Evolutionary conservation across 2,329 filamentous ascomycete species (phyloP).

Genomic region (Pseudocercospora fijiensis): DNA sequence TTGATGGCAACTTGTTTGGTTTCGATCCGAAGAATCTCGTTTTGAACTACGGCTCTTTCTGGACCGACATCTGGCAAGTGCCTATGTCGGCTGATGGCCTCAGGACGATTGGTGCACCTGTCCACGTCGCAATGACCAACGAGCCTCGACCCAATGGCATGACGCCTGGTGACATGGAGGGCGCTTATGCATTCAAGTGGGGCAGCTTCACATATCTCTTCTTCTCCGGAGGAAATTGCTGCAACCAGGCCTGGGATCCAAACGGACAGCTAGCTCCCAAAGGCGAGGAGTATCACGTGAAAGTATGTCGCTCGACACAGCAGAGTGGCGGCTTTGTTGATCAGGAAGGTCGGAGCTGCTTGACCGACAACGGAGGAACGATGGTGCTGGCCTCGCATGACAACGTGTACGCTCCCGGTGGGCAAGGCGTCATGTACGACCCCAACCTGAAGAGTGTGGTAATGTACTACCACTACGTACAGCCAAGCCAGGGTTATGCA

Average conservation of each 20-base stretch:
- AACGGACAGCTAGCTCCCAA: conserved; percentile 35
- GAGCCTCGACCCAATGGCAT: conserved; percentile 39
- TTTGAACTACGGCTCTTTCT: conserved; percentile 63
- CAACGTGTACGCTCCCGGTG: conserved; percentile 63
- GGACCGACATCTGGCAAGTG: conserved; percentile 63
- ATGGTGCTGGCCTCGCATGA: conserved; percentile 61
- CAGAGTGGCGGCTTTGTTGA: conserved; percentile 59
- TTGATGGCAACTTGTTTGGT: conserved; percentile 48
- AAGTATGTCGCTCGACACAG: conserved; percentile 57
- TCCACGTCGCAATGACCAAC: conserved; percentile 56
- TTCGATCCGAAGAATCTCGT: conserved; percentile 11
- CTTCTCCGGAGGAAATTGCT: conserved; percentile 42
- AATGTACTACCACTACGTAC: conserved; percentile 61
- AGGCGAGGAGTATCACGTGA: conserved; percentile 64
- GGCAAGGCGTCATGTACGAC: conserved; percentile 60
- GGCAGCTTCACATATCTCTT: conserved; percentile 61
- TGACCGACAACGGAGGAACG: conserved; percentile 56
- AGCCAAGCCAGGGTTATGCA: conserved; percentile 23
- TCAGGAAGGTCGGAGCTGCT: conserved; percentile 53
- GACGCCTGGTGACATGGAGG: conserved; percentile 55
- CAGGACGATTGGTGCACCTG: conserved; percentile 20
- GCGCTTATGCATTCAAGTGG: conserved; percentile 56
- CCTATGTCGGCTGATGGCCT: conserved; percentile 42
- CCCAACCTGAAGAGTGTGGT: conserved; percentile 49
- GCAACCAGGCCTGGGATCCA: conserved; percentile 32